Evolutionary conservation across 257 asterid species (phyloP), one percentile per base, ranked within the genome.

Genomic region (Penstemon davidsonii): DNA sequence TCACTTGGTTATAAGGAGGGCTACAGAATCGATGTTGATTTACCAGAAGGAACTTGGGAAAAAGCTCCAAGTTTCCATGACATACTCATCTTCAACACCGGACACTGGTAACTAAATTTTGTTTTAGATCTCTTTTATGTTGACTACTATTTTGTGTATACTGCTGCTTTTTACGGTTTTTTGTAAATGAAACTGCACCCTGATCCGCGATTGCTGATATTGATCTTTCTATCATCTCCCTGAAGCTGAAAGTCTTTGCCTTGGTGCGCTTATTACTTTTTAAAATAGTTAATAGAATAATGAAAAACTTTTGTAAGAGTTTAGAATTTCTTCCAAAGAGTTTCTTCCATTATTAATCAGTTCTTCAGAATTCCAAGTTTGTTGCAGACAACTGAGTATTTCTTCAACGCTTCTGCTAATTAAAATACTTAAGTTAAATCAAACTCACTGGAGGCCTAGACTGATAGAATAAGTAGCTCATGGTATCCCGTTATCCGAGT

Each of bases 1-100:
- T 88, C 95, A 56, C 92, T 87, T 73, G 97, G 99, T 74, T 94
- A 85, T 76, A 94, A 81, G 85, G 90, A 84, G 67, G 99, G 97
- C 13, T 94, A 91, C 71, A 81, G 92, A 79, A 67, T 93, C 73
- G 96, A 90, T 74, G 91, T 90, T 66, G 99, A 93, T 78, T 13
- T 88, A 70, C 97, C 96, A 12, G 97, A 93, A 3, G 96, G 96
- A 72, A 84, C 92, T 10, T 93, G 99, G 99, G 83, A 64, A 10
- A 85, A 87, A 62, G 96, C 96, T 64, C 92, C 82, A 37, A 73
- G 43, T 62, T 88, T 88, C 79, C 96, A 88, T 12, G 89, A 88
- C 75, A 71, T 93, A 78, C 92, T 93, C 76, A 76, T 93, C 76
- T 85, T 93, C 78, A 93, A 88, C 80, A 90, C 96, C 7, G 99